Conservation (phyloP, 352 stramenopile species). For the Plasmopara muralis region DNA sequence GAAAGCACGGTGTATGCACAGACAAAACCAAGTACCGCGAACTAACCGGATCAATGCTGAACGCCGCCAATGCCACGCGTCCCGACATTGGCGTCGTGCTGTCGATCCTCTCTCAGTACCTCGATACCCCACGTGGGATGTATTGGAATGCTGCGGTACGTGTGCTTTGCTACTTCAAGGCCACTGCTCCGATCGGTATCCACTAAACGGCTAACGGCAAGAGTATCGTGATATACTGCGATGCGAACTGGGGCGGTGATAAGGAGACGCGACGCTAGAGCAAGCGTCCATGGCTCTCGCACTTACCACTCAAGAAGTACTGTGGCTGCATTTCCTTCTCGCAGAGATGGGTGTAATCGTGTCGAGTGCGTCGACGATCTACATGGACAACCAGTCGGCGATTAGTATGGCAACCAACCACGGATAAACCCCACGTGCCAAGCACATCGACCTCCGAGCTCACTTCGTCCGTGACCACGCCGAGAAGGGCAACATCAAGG, state of each 20-base stretch:
- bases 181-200: slow-evolving; percentile 1
- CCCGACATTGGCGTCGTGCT: slow-evolving; percentile 12
- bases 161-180: slow-evolving; percentile 13
- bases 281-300: slow-evolving; percentile 7
- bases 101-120: slow-evolving; percentile 5
- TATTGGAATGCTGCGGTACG: slow-evolving; percentile 13
- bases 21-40: slow-evolving; percentile 6
- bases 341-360: neutral
- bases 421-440: neutral
- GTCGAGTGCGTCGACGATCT: neutral
- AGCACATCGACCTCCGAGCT: neutral
- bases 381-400: slow-evolving; percentile 7
- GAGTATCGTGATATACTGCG: neutral
- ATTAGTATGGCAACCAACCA: slow-evolving; percentile 1
- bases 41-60: slow-evolving; percentile 12
- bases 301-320: slow-evolving; percentile 5
- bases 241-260: slow-evolving; percentile 6
- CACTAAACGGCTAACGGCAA: neutral
- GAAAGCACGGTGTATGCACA: neutral
- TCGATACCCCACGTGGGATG: slow-evolving; percentile 10
- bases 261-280: slow-evolving; percentile 1
- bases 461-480: neutral
- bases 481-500: too few species aligned
- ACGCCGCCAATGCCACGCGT: slow-evolving; percentile 19
- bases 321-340: slow-evolving; percentile 4